These are phyloP conservation scores for Orbilia brochopaga DNA, from an alignment of 2,329 filamentous ascomycete species.

Conservation along the genomic window DNA sequence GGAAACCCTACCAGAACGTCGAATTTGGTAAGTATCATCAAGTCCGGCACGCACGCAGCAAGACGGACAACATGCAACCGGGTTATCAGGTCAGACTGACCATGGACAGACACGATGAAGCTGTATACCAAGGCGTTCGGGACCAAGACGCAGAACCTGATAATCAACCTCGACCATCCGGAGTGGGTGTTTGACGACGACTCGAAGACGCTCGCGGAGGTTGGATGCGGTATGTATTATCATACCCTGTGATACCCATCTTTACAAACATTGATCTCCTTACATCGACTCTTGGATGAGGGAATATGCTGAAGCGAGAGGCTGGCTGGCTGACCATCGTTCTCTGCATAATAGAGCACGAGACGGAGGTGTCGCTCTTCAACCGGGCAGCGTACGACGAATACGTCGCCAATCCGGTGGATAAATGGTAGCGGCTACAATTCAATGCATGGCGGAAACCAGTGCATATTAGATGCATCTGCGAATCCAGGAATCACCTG, in stretches of 20 bases:
- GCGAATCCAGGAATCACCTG: no score
- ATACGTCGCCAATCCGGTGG: constrained; percentile 54
- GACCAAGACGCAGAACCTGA: constrained; percentile 55
- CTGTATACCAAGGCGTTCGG: constrained; percentile 55
- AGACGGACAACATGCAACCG: no score
- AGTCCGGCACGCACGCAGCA: no score
- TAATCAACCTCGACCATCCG: constrained; percentile 55
- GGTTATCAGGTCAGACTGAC: no score
- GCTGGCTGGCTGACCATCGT: neutral
- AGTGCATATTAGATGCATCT: no score
- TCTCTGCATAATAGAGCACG: constrained; percentile 51
- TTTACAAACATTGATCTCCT: no score
- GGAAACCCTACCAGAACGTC: constrained; percentile 50
- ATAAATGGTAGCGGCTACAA: constrained; percentile 54
- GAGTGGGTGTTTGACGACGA: constrained; percentile 54
- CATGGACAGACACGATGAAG: constrained; percentile 53
- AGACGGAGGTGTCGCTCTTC: constrained; percentile 56
- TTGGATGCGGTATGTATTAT: constrained; percentile 53
- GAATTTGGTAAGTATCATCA: constrained; percentile 27
- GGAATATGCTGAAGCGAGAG: no score
- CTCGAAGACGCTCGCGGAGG: constrained; percentile 52
- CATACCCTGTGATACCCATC: no score
- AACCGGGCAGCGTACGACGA: constrained; percentile 54
- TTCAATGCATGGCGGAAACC: neutral
- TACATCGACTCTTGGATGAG: no score